Evolutionary conservation across 1,139 yeast species (phyloP).

Genomic region (Magnusiomyces ingens): DNA sequence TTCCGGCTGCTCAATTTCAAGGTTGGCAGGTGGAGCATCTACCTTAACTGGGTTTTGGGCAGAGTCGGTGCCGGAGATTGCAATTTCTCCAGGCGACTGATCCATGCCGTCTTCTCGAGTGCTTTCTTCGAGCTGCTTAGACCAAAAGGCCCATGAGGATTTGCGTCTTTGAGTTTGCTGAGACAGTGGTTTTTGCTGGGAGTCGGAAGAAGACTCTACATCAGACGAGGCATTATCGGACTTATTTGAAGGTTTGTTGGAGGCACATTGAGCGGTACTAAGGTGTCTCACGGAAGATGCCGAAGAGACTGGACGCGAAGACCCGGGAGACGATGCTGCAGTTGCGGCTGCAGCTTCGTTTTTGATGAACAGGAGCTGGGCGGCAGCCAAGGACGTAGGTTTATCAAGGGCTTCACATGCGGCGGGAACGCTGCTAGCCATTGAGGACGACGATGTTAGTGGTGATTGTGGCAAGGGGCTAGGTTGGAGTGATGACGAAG

Average conservation of each 20-base stretch:
- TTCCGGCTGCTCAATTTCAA: background rate
- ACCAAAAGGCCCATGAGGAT: slow-evolving; percentile 33
- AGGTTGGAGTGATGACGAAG: too few species aligned
- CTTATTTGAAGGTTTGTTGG: background rate
- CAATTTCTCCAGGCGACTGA: slow-evolving; percentile 30
- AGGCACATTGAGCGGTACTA: too few species aligned
- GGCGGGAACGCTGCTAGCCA: too few species aligned
- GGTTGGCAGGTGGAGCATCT: background rate
- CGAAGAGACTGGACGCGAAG: too few species aligned
- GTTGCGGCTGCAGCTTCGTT: too few species aligned
- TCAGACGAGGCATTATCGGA: background rate
- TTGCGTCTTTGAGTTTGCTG: background rate
- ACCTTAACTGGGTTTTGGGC: slow-evolving; percentile 24
- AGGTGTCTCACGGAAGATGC: too few species aligned
- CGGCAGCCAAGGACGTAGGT: too few species aligned
- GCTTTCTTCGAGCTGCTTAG: slow-evolving; percentile 13
- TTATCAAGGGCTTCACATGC: too few species aligned
- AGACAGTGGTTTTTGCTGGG: background rate
- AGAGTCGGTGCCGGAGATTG: slow-evolving; percentile 36
- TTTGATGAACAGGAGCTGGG: too few species aligned
- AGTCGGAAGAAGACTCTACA: background rate
- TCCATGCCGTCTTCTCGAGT: background rate
- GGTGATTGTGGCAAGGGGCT: too few species aligned
- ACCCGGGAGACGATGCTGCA: too few species aligned
- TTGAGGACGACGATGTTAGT: too few species aligned